phyloP scores from a whole-genome alignment of 257 asterid genomes.

The Solanum pennellii region DNA sequence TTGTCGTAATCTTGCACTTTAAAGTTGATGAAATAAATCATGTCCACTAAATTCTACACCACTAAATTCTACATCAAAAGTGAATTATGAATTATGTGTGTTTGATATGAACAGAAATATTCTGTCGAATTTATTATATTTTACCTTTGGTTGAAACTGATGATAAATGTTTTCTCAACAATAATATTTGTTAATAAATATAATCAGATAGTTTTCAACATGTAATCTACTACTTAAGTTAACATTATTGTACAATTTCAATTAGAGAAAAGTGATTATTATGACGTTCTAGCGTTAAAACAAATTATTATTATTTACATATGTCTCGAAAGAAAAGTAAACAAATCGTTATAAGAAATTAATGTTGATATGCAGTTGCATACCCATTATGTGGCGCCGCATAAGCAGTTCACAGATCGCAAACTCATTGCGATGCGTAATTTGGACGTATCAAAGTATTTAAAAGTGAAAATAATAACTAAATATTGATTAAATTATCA shows the following conservation, averaged over 20 bases:
- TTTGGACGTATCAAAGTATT: too few relatives aligned
- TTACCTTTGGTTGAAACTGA: background rate
- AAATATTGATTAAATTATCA: background rate
- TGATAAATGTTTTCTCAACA: background rate
- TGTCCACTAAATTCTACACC: background rate
- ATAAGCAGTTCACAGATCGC: background rate
- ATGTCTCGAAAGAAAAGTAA: background rate
- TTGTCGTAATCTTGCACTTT: background rate
- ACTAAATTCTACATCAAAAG: background rate
- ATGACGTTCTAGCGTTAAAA: too few relatives aligned
- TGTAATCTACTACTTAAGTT: too few relatives aligned
- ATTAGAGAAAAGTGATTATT: background rate
- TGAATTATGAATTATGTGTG: too few relatives aligned
- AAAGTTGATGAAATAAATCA: background rate
- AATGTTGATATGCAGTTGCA: background rate
- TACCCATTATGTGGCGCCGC: too few relatives aligned
- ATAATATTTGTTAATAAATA: too few relatives aligned
- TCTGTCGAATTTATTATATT: background rate
- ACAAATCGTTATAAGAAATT: too few relatives aligned
- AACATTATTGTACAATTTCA: background rate
- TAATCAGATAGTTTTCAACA: too few relatives aligned
- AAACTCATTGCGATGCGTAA: background rate
- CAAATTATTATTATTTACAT: too few relatives aligned
- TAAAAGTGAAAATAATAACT: background rate
- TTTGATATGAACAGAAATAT: too few relatives aligned